These are phyloP conservation scores for Mycena sanguinolenta DNA, from an alignment of 768 basidiomycete genomes.

Conservation along the genomic window DNA sequence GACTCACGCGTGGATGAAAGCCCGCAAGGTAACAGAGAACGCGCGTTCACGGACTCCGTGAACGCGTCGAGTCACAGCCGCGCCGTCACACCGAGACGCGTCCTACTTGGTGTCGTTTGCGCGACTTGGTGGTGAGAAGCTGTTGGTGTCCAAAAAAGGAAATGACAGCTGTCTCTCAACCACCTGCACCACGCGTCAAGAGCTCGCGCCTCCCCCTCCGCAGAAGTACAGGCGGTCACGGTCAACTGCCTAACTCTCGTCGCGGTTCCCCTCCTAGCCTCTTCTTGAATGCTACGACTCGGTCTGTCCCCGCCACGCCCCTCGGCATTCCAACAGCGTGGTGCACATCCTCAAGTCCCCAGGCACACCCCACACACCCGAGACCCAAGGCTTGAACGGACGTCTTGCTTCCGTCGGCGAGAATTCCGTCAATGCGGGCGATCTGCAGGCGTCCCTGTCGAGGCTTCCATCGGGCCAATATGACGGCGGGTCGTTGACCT, in stretches of 20 bases:
- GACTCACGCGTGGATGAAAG: too few relatives aligned
- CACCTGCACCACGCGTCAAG: too few relatives aligned
- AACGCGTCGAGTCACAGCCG: too few relatives aligned
- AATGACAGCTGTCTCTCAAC: too few relatives aligned
- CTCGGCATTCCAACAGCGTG: constrained; percentile 65
- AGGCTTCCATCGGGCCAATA: constrained; percentile 73
- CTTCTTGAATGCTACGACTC: constrained; percentile 70
- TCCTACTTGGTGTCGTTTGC: too few relatives aligned
- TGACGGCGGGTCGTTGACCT: constrained; percentile 66
- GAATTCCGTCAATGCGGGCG: constrained; percentile 61
- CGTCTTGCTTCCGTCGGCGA: too few relatives aligned
- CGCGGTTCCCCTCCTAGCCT: constrained; percentile 80
- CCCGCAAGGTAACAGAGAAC: too few relatives aligned
- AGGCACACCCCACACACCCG: constrained; percentile 70
- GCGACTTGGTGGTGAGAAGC: too few relatives aligned
- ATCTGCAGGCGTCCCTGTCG: constrained; percentile 81
- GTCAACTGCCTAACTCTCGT: constrained; percentile 69
- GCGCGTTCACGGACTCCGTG: too few relatives aligned
- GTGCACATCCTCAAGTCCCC: constrained; percentile 74
- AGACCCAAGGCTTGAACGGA: constrained; percentile 68
- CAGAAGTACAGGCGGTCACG: constrained; percentile 42
- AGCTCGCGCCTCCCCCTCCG: too few relatives aligned
- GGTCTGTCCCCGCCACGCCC: constrained; percentile 89
- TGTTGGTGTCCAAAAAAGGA: too few relatives aligned
- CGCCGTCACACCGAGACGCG: too few relatives aligned